Evolutionary conservation across 768 basidiomycete genomes (phyloP).

Genomic region (Sarcodon sp.): DNA sequence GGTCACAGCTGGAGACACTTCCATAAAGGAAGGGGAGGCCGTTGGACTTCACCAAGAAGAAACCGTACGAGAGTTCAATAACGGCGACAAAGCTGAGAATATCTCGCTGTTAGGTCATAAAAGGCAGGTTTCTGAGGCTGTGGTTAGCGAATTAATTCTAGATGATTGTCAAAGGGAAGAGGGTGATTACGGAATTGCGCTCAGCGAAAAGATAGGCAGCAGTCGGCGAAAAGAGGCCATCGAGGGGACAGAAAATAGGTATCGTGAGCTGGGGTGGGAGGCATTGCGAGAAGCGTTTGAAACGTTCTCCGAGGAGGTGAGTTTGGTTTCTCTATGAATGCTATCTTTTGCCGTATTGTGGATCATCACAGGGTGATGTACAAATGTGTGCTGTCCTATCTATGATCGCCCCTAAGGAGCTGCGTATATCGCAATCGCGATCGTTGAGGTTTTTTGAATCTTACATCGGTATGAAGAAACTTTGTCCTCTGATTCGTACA

Average conservation of each 20-base stretch:
- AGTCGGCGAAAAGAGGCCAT: constrained; percentile 13
- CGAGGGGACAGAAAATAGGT: constrained; percentile 32
- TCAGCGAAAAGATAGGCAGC: background rate
- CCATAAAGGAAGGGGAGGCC: constrained; percentile 15
- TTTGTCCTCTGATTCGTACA: background rate
- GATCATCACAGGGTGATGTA: constrained; percentile 47
- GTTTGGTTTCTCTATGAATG: background rate
- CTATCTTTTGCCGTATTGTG: constrained; percentile 4
- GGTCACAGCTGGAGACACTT: constrained; percentile 43
- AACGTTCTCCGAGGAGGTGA: constrained; percentile 44
- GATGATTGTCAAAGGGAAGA: background rate
- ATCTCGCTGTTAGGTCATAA: background rate
- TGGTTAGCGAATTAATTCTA: background rate
- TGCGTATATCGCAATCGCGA: constrained; percentile 32
- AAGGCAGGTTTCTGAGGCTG: background rate
- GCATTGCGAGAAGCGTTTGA: constrained; percentile 45
- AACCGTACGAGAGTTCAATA: constrained; percentile 6
- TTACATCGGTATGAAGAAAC: constrained; percentile 48
- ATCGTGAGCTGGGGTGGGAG: constrained; percentile 44
- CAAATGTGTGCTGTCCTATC: constrained; percentile 71
- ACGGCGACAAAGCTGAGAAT: background rate
- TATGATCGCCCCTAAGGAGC: constrained; percentile 45
- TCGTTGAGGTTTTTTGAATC: constrained; percentile 46
- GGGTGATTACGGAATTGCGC: background rate
- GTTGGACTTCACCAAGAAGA: constrained; percentile 8